Percentiles rank a stretch among this genome's conserved stretches.
phyloP scores from a whole-genome alignment of 2,329 filamentous ascomycete species.

The Aspergillus neotritici region DNA sequence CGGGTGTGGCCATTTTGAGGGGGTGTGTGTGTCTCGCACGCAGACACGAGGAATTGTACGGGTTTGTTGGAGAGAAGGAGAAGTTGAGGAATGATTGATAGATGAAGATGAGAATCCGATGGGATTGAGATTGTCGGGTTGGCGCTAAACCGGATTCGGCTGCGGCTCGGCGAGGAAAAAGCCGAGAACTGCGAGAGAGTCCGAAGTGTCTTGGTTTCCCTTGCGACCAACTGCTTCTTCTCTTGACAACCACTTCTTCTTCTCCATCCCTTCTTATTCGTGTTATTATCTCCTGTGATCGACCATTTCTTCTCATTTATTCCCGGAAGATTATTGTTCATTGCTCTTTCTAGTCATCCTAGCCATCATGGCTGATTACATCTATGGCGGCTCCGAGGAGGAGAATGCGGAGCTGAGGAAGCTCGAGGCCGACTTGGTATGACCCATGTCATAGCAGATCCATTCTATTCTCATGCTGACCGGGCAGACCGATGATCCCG shows the following conservation, averaged over 20 bases:
- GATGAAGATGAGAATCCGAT: background rate
- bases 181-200: no score
- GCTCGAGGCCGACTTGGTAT: conserved; percentile 70
- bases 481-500: conserved; percentile 60
- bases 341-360: conserved; percentile 3
- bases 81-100: background rate
- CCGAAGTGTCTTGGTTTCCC: no score
- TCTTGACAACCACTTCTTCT: conserved; percentile 1
- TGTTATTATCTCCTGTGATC: background rate
- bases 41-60: background rate
- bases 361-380: conserved; percentile 62
- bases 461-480: conserved; percentile 9
- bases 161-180: conserved; percentile 12
- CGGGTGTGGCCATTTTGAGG: conserved; percentile 16
- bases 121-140: conserved; percentile 12
- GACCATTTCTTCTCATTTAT: background rate
- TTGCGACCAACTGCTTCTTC: conserved; percentile 2
- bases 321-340: background rate
- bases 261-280: conserved; percentile 1
- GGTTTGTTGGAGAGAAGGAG: no score
- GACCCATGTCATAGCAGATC: conserved; percentile 23
- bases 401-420: conserved; percentile 78
- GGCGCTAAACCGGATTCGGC: conserved; percentile 20
- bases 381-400: conserved; percentile 69
- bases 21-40: conserved; percentile 2